A percentile compares a stretch with the other conserved stretches of the same genome.
These are phyloP conservation scores for Acanthamoeba triangularis DNA, from an alignment of 208 protist genomes.

Conservation along the genomic window DNA sequence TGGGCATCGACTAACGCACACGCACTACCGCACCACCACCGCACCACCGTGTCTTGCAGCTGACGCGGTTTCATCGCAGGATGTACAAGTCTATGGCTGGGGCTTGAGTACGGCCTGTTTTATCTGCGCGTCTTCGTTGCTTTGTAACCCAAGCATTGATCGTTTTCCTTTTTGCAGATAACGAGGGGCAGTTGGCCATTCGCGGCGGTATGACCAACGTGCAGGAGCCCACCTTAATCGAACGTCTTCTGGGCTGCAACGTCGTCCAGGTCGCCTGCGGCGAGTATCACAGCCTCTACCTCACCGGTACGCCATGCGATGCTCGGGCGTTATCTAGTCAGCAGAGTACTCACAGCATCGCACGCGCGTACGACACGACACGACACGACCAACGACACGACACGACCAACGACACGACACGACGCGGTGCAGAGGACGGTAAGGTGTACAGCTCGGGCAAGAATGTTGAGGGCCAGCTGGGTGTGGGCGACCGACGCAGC, in stretches of 20 bases:
- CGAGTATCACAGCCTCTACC: slow-evolving; percentile 8
- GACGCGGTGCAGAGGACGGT: background rate
- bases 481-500: background rate
- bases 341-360: background rate
- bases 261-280: background rate
- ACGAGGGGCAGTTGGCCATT: background rate
- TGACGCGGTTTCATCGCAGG: background rate
- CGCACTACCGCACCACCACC: too few species aligned
- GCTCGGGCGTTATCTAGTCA: too few species aligned
- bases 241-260: background rate
- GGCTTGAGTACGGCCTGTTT: slow-evolving; percentile 8
- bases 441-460: background rate
- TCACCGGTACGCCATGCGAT: background rate
- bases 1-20: too few species aligned
- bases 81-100: background rate
- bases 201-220: background rate
- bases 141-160: background rate
- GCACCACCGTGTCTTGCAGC: background rate
- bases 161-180: background rate
- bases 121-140: background rate
- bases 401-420: background rate
- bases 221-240: background rate
- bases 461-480: background rate
- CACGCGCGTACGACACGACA: too few species aligned
- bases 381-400: too few species aligned